These are phyloP conservation scores for Chlorella ohadii DNA, from an alignment of 139 green algal genomes.

Conservation along the genomic window DNA sequence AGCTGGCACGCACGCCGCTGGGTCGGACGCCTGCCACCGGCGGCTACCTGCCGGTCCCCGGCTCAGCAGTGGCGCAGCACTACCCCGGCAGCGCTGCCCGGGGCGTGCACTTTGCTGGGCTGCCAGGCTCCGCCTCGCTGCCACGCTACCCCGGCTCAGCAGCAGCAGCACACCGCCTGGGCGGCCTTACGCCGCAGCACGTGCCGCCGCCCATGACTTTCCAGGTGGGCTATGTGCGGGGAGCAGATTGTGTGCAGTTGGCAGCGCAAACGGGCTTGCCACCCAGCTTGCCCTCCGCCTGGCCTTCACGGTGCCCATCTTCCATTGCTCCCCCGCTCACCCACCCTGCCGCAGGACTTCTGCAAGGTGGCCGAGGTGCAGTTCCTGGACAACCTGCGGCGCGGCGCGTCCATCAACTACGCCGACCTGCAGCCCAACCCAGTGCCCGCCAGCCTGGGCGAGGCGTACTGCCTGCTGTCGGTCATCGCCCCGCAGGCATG, in stretches of 20 bases:
- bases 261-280: too few species aligned
- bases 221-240: conserved; percentile 48
- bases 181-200: conserved; percentile 28
- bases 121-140: conserved; percentile 29
- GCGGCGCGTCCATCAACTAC: conserved; percentile 74
- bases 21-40: conserved; percentile 28
- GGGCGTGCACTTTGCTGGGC: neutral
- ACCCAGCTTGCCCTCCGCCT: too few species aligned
- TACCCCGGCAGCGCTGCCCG: conserved; percentile 22
- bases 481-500: conserved; percentile 30
- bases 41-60: neutral
- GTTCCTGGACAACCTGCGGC: conserved; percentile 83
- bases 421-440: conserved; percentile 60
- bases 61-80: conserved; percentile 30
- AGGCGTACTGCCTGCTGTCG: conserved; percentile 52
- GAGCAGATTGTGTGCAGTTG: neutral
- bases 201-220: conserved; percentile 56
- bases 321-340: neutral
- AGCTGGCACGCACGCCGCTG: conserved; percentile 43
- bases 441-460: conserved; percentile 47
- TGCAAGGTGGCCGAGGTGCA: conserved; percentile 73
- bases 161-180: conserved; percentile 9
- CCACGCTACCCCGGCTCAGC: conserved; percentile 35
- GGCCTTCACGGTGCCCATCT: neutral
- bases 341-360: conserved; percentile 59